Evolutionary conservation across 2,329 filamentous ascomycete genomes (phyloP), one percentile per base, ranked within the genome.

Genomic region (Scolecobasidium constrictum): DNA sequence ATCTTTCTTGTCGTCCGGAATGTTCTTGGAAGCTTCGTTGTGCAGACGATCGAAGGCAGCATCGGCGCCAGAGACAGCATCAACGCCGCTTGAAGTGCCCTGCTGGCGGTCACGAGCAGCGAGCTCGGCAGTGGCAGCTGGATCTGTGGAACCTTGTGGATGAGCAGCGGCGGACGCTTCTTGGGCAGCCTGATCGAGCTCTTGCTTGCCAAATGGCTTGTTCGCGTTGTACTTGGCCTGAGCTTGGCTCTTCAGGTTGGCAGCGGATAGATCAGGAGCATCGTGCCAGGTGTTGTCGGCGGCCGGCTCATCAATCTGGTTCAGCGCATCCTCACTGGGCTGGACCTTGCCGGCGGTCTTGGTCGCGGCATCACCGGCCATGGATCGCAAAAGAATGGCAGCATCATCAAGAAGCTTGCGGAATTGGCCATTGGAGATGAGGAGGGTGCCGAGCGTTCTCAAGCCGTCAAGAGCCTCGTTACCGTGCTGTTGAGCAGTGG

Each of bases 351-450:
- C 69, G 44, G 88, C 86, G 5, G 83, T 82, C 55, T 84, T 90
- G 49, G 75, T 73, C 9, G 92, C 88, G 19, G 84, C 86, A 63
- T 98, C 92, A 41, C 87, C 86, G 46, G 84, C 86, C 57, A 98
- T 92, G 56, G 96, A 90, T 26, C 88, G 85, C 33, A 94, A 61
- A 7, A 98, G 73, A 26, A 90, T 70, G 19, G 76, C 76, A 11
- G 83, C 82, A 69, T 98, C 92, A 48, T 75, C 83, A 51, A 94
- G 65, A 23, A 94, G 77, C 68, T 94, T 94, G 52, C 87, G 77
- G 72, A 94, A 95, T 61, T 96, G 88, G 51, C 92, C 92, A 55
- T 98, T 98, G 54, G 88, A 94, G 56, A 96, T 83, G 53, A 96
- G 69, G 45, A 98, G 71, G 15, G 83, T 88, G 40, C 90, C 92